Percentiles rank a stretch among this genome's conserved stretches.
Conservation (phyloP, 495 filamentous ascomycete genomes). For the Chaetomidium leptoderma region DNA sequence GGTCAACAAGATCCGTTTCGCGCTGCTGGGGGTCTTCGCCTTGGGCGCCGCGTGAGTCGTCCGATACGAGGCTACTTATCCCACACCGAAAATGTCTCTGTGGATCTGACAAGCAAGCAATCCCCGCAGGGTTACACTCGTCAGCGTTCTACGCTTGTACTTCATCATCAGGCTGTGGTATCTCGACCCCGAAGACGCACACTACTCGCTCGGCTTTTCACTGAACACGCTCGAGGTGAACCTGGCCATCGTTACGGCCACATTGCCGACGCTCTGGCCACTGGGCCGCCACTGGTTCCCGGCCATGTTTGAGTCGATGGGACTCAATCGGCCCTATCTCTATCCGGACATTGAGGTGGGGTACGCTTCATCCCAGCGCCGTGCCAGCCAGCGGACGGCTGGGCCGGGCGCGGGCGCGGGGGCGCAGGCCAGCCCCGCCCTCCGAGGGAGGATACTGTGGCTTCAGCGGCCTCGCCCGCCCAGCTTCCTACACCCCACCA, state of each 20-base stretch:
- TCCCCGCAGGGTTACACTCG: constrained; percentile 43
- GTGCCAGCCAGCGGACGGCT: background rate
- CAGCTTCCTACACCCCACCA: background rate
- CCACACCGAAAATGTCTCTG: background rate
- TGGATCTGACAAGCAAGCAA: background rate
- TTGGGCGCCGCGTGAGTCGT: constrained; percentile 46
- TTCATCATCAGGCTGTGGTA: constrained; percentile 27
- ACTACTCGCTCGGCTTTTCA: constrained; percentile 42
- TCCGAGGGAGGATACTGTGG: constrained; percentile 16
- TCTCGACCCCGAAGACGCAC: constrained; percentile 23
- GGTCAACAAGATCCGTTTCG: constrained; percentile 38
- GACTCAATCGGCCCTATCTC: constrained; percentile 27
- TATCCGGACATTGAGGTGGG: constrained; percentile 25
- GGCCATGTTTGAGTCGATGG: constrained; percentile 21
- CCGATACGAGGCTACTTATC: background rate
- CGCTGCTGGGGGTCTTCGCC: constrained; percentile 43
- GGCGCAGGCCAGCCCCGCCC: background rate
- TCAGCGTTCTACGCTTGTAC: constrained; percentile 38
- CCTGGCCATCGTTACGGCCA: constrained; percentile 50
- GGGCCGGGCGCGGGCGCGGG: background rate
- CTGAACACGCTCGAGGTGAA: constrained; percentile 50
- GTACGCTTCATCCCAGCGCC: constrained; percentile 7
- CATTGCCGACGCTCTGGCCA: constrained; percentile 37
- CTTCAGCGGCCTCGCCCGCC: constrained; percentile 10
- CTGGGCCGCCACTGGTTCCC: constrained; percentile 31